Evolutionary conservation across 495 filamentous ascomycete genomes (phyloP).

Genomic region (Sordaria brevicollis): DNA sequence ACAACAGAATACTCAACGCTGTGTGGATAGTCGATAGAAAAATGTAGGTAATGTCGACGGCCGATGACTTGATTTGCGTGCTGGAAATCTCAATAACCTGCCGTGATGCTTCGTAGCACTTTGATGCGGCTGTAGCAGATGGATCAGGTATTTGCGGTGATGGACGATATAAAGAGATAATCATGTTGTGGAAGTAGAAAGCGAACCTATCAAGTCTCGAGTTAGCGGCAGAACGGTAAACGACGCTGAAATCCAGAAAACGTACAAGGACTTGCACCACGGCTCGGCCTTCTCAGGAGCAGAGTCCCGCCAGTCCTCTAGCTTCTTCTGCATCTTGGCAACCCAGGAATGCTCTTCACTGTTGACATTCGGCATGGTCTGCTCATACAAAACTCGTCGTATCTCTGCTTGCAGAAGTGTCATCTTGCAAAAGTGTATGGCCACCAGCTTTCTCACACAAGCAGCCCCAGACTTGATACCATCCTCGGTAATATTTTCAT

Average conservation of each 20-base stretch:
- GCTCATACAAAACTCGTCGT: constrained; percentile 69
- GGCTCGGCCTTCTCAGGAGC: constrained; percentile 30
- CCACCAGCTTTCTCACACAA: constrained; percentile 69
- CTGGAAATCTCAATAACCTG: constrained; percentile 70
- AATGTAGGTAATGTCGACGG: constrained; percentile 83
- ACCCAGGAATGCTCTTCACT: constrained; percentile 83
- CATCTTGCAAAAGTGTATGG: constrained; percentile 92
- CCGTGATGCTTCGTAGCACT: constrained; percentile 70
- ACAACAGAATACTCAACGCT: constrained; percentile 77
- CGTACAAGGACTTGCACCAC: constrained; percentile 46
- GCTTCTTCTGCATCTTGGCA: constrained; percentile 60
- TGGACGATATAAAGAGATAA: constrained; percentile 74
- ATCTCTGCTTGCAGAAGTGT: constrained; percentile 79
- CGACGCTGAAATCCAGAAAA: not conserved
- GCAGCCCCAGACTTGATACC: constrained; percentile 59
- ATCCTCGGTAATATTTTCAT: constrained; percentile 68
- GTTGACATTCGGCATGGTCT: constrained; percentile 58
- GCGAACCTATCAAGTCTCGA: constrained; percentile 49
- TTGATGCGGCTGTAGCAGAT: constrained; percentile 57
- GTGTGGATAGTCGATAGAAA: constrained; percentile 81
- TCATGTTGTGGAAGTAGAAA: constrained; percentile 69
- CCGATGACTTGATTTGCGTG: constrained; percentile 60
- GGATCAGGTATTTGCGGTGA: constrained; percentile 85
- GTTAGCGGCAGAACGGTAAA: not conserved
- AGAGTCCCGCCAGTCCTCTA: constrained; percentile 55